Base-by-base conservation (phyloP, 2,329 filamentous ascomycete genomes). In the Thelonectria rubi region DNA sequence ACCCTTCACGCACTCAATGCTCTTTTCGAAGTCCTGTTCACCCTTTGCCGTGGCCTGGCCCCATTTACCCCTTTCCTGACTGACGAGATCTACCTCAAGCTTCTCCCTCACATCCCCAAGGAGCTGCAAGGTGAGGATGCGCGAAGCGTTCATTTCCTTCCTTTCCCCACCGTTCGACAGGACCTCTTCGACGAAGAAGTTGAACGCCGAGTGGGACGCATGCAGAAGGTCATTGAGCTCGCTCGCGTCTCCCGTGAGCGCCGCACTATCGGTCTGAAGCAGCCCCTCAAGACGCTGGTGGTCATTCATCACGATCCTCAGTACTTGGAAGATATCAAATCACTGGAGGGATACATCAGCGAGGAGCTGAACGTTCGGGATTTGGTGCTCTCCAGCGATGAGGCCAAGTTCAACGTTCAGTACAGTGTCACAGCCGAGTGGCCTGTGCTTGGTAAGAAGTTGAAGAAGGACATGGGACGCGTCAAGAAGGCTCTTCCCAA, bases 31-130 rank as follows among this genome's bases (percentile, higher is more conserved):
- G 92, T 97, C 57, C 83, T 98, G 20, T 97, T 90, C 79, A 97
- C 93, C 3, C 84, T 98, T 39, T 91, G 92, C 74, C 88, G 93
- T 65, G 93, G 91, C 39, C 85, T 99, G 51, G 94, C 95, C 15
- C 95, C 95, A 3, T 98, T 99, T 78, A 97, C 91, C 0, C 95
- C 95, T 8, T 99, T 98, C 82, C 85, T 98, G 70, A 94, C 93
- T 62, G 95, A 99, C 71, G 95, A 89, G 75, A 97, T 99, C 76
- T 99, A 97, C 80, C 86, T 88, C 62, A 90, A 90, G 68, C 86
- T 98, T 12, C 84, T 93, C 20, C 90, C 91, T 18, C 89, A 93
- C 74, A 95, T 98, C 56, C 93, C 93, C 1, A 84, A 91, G 73
- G 82, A 87, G 43, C 79, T 92, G 34, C 81, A 81, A 67, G 89